Conservation (phyloP, 2,329 filamentous ascomycete species). For the Chrysosporium queenslandicum region DNA sequence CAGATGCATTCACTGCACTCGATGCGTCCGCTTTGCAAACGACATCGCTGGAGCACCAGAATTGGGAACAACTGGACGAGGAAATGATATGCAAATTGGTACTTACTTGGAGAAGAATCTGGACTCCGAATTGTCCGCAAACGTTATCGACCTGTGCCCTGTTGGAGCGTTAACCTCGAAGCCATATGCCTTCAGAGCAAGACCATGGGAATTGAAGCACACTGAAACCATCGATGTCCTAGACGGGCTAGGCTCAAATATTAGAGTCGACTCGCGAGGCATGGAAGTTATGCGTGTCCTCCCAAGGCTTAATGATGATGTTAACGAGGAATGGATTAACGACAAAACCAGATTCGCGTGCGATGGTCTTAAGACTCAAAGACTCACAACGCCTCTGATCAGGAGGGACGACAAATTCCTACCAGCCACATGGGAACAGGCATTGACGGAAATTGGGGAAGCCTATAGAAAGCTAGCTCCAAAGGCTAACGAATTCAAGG, state of each 20-base stretch:
- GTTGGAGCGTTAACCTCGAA: conserved; percentile 95
- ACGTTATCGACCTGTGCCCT: conserved; percentile 96
- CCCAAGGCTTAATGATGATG: conserved; percentile 87
- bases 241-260: conserved; percentile 86
- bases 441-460: conserved; percentile 71
- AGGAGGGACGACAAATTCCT: conserved; percentile 83
- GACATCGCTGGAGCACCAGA: conserved; percentile 93
- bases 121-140: conserved; percentile 88
- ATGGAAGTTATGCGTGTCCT: conserved; percentile 93
- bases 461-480: conserved; percentile 71
- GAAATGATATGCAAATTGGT: conserved; percentile 95
- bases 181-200: conserved; percentile 92
- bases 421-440: conserved; percentile 91
- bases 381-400: conserved; percentile 83
- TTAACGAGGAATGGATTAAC: conserved; percentile 99
- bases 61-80: conserved; percentile 85
- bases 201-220: conserved; percentile 95
- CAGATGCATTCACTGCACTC: conserved; percentile 97
- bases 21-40: conserved; percentile 95
- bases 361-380: conserved; percentile 91
- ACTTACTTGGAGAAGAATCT: conserved; percentile 94
- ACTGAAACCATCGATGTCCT: conserved; percentile 92
- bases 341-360: conserved; percentile 96
- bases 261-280: conserved; percentile 84
- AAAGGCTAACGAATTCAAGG: conserved; percentile 91